Evolutionary conservation across 2,329 filamentous ascomycete species (phyloP).

Genomic region (Botrytis sinoallii): DNA sequence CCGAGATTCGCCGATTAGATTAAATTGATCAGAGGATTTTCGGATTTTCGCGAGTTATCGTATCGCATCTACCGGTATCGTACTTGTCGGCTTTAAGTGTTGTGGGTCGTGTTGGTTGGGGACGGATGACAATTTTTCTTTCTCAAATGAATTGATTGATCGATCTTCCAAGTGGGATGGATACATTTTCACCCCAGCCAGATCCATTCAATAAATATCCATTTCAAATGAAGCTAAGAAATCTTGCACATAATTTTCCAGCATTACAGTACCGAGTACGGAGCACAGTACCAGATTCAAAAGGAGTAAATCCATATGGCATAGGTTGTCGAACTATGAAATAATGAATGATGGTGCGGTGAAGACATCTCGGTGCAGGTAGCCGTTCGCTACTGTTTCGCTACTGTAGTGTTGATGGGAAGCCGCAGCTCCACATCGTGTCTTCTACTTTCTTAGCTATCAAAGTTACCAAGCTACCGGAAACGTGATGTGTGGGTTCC

Average conservation of each 20-base stretch:
- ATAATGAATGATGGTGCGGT: conserved; percentile 9
- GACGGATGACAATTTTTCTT: not conserved
- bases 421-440: conserved; percentile 9
- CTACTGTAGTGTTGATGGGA: conserved; percentile 8
- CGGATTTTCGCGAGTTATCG: not conserved
- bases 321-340: not conserved
- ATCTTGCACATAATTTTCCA: not conserved
- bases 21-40: conserved; percentile 8
- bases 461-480: conserved; percentile 9
- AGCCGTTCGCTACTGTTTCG: conserved; percentile 10
- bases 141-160: not conserved
- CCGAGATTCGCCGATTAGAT: conserved; percentile 11
- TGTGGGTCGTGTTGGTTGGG: not conserved
- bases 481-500: conserved; percentile 13
- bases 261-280: conserved; percentile 13
- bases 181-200: not conserved
- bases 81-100: conserved; percentile 1
- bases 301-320: not conserved
- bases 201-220: not conserved
- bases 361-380: conserved; percentile 15
- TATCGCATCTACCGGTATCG: not conserved
- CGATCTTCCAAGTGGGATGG: not conserved
- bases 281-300: not conserved
- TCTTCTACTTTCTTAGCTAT: not conserved
- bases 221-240: not conserved